Evolutionary conservation across 2,329 filamentous ascomycete species (phyloP).

Genomic region (Aspergillus awamori): DNA sequence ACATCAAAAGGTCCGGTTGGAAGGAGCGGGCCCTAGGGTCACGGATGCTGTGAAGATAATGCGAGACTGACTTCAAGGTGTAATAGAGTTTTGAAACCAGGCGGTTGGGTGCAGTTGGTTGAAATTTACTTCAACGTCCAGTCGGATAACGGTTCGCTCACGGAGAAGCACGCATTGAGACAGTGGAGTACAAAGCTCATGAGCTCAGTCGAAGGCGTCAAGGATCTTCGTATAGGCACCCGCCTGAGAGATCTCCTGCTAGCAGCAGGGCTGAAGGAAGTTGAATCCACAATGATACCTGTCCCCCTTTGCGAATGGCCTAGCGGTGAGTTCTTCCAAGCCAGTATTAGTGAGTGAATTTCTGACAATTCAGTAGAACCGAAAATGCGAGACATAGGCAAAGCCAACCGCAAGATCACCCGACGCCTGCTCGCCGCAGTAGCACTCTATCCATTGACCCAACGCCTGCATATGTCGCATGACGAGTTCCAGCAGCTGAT

Average conservation of each 20-base stretch:
- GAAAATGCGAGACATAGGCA: constrained; percentile 47
- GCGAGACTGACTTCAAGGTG: constrained; percentile 11
- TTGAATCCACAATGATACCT: constrained; percentile 67
- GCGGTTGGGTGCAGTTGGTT: constrained; percentile 86
- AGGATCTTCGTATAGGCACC: constrained; percentile 67
- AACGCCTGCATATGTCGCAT: constrained; percentile 45
- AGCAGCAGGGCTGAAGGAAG: constrained; percentile 67
- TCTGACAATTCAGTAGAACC: constrained; percentile 41
- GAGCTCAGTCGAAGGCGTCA: constrained; percentile 62
- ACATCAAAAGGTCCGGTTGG: constrained; percentile 62
- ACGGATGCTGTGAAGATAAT: neutral
- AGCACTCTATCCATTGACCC: constrained; percentile 49
- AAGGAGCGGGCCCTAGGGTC: constrained; percentile 1
- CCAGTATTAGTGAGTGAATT: neutral
- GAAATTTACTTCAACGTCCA: constrained; percentile 85
- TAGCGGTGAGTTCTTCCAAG: constrained; percentile 53
- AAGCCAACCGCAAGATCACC: constrained; percentile 42
- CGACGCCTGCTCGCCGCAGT: constrained; percentile 43
- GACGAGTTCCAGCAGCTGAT: constrained; percentile 43
- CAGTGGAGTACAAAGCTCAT: constrained; percentile 70
- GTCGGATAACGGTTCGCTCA: constrained; percentile 79
- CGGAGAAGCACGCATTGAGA: constrained; percentile 64
- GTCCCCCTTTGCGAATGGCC: constrained; percentile 73
- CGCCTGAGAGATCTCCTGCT: constrained; percentile 62
- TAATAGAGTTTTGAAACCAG: constrained; percentile 60